Evolutionary conservation across 1,139 yeast species (phyloP), one percentile per base, ranked within the genome.

Genomic region (Yamadazyma dendronema): DNA sequence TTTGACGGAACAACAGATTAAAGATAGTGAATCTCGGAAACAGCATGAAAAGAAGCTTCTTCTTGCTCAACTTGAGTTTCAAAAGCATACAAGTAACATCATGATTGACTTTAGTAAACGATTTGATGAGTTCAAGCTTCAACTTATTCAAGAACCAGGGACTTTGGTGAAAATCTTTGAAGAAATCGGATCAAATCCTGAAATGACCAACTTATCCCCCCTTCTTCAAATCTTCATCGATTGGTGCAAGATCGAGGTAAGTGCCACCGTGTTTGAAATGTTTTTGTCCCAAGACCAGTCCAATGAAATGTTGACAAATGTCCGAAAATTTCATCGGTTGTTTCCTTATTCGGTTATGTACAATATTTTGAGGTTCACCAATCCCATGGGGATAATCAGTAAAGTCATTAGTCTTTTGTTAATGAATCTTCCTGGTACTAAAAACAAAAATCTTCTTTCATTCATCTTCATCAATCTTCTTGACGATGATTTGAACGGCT

Each of bases 331-430:
- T 34, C 96, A 90, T 59, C 62, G 72, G 24, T 54, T 86, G 42
- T 77, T 89, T 62, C 97, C 97, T 0, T 89, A 89, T 55, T 65
- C 74, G 1, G 55, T 89, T 33, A 76, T 89, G 57, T 81, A 82
- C 35, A 87, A 87, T 13, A 82, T 90, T 23, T 61, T 90, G 47
- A 73, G 79, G 50, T 81, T 82, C 46, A 86, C 97, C 1, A 90
- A 90, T 53, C 97, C 97, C 3, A 79, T 88, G 61, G 78, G 84
- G 35, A 80, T 90, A 28, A 78, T 87, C 63, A 84, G 89, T 40
- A 79, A 84, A 17, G 64, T 89, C 51, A 72, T 89, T 23, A 96
- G 88, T 52, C 57, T 90, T 40, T 77, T 90, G 44, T 75, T 90
- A 59, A 85, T 89, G 15, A 88, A 84, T 49, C 81, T 95, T 24